A percentile compares a stretch with the other conserved stretches of the same genome.
Evolutionary conservation across 139 green algal genomes (phyloP).

Genomic region (Zygnema circumcarinatum): DNA sequence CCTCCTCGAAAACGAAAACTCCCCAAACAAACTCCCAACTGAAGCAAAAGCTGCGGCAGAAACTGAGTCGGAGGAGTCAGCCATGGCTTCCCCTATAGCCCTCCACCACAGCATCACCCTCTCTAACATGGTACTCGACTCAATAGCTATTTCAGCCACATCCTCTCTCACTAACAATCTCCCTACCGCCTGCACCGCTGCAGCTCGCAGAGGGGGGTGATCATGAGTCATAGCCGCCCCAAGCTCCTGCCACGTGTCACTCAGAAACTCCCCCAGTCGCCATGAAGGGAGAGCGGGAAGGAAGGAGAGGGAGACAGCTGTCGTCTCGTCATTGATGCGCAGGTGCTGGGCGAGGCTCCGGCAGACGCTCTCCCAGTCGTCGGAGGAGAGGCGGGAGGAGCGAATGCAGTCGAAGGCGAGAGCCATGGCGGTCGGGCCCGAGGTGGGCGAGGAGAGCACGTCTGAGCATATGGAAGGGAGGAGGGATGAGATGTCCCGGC

Average conservation of each 20-base stretch:
- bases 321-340: conserved; percentile 20
- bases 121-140: conserved; percentile 27
- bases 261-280: conserved; percentile 47
- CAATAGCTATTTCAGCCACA: background rate
- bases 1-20: conserved; percentile 35
- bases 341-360: conserved; percentile 32
- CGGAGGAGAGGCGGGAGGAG: conserved; percentile 38
- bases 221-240: conserved; percentile 18
- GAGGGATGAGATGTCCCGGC: conserved; percentile 52
- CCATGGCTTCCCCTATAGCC: conserved; percentile 39
- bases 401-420: conserved; percentile 54
- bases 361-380: conserved; percentile 54
- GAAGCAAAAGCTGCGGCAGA: conserved; percentile 42
- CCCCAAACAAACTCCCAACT: conserved; percentile 46
- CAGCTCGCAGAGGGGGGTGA: conserved; percentile 18
- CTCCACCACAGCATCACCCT: conserved; percentile 38
- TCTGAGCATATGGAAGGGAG: conserved; percentile 35
- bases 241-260: conserved; percentile 49
- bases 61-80: conserved; percentile 43
- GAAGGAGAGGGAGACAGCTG: conserved; percentile 26
- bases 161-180: conserved; percentile 43
- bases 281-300: conserved; percentile 44
- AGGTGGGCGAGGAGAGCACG: background rate
- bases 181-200: conserved; percentile 43
- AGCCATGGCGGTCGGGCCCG: background rate